phyloP scores from a whole-genome alignment of 441 rosid genomes.

The Euphorbia schlechtendalii region DNA sequence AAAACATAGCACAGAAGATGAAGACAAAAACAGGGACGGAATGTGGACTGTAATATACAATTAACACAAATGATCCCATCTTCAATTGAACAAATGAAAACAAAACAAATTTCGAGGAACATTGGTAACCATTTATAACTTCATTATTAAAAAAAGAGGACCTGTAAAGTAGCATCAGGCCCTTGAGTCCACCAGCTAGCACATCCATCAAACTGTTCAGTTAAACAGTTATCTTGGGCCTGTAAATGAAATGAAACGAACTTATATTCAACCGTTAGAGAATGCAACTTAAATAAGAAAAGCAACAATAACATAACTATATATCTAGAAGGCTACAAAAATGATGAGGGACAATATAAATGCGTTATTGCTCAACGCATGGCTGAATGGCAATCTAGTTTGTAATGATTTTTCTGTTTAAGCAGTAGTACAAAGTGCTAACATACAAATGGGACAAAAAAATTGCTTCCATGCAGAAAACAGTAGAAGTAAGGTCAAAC shows the following conservation, averaged over 20 bases:
- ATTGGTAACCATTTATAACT: not conserved
- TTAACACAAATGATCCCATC: not conserved
- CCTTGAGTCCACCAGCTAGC: constrained; percentile 99
- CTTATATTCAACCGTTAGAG: constrained; percentile 11
- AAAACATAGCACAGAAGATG: not conserved
- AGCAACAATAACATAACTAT: not conserved
- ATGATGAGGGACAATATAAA: not conserved
- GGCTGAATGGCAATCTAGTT: not conserved
- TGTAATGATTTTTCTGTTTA: no score
- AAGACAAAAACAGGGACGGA: not conserved
- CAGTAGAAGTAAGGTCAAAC: not conserved
- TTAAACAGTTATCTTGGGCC: constrained; percentile 39
- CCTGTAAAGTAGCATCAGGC: constrained; percentile 89
- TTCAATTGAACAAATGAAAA: not conserved
- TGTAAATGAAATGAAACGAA: constrained; percentile 18
- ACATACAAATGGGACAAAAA: not conserved
- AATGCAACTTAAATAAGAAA: not conserved
- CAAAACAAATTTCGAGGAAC: not conserved
- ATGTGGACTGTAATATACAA: not conserved
- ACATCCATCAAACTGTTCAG: constrained; percentile 90
- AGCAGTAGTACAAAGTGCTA: not conserved
- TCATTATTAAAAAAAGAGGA: constrained; percentile 30
- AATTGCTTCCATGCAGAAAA: not conserved
- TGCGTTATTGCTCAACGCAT: not conserved
- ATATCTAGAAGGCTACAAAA: not conserved